A percentile compares a stretch with the other conserved stretches of the same genome.
Evolutionary conservation across 176 grass and related monocot genomes (phyloP).

Genomic region (Coix lacrymajobi): DNA sequence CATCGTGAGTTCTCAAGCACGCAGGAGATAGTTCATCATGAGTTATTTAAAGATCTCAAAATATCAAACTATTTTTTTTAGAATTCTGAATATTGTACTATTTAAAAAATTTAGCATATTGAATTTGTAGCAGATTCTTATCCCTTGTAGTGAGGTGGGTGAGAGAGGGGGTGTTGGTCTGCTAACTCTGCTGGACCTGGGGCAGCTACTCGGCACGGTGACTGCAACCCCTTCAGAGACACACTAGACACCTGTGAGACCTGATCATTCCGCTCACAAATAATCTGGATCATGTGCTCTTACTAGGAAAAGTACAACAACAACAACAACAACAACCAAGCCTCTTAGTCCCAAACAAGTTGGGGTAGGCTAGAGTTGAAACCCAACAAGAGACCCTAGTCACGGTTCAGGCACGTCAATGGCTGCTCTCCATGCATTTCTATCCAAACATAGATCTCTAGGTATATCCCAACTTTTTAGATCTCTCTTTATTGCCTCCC

Average conservation of each 20-base stretch:
- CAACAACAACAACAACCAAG: no score
- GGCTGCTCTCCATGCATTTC: no score
- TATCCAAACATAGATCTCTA: no score
- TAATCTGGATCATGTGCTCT: not conserved
- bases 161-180: not conserved
- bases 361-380: no score
- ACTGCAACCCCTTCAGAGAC: not conserved
- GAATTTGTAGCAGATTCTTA: not conserved
- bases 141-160: not conserved
- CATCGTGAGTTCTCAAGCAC: not conserved
- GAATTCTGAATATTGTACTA: not conserved
- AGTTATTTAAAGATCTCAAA: not conserved
- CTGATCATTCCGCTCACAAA: not conserved
- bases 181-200: not conserved
- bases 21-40: not conserved
- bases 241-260: not conserved
- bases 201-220: not conserved
- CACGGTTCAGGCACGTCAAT: no score
- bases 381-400: no score
- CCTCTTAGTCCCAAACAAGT: no score
- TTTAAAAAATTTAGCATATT: not conserved
- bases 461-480: no score
- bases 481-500: no score
- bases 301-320: not conserved
- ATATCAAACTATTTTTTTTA: not conserved